phyloP scores from a whole-genome alignment of 1,284 basidiomycete genomes.

The Pseudomicrostroma phylloplanum region DNA sequence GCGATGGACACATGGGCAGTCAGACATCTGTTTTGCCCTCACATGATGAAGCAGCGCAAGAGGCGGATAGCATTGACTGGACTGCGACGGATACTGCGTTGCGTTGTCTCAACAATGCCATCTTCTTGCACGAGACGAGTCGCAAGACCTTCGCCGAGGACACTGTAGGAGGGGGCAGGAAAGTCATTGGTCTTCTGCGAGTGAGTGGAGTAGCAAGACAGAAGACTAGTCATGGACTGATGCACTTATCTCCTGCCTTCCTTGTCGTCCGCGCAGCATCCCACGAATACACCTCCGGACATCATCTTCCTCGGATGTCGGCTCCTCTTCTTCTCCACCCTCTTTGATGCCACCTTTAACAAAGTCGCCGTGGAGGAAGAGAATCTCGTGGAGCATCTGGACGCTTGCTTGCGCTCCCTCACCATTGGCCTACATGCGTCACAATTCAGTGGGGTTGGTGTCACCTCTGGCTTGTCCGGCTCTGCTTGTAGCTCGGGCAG shows the following conservation, averaged over 20 bases:
- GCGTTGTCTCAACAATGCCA: constrained; percentile 41
- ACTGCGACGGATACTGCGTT: constrained; percentile 28
- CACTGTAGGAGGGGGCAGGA: constrained; percentile 25
- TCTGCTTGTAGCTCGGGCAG: too few species aligned
- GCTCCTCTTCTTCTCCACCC: constrained; percentile 41
- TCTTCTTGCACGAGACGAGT: constrained; percentile 31
- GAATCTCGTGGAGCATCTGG: constrained; percentile 15
- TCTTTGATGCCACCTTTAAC: constrained; percentile 39
- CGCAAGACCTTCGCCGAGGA: constrained; percentile 23
- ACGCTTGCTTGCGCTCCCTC: not conserved
- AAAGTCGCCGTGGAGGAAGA: constrained; percentile 27
- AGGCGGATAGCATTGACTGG: not conserved
- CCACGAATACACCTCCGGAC: constrained; percentile 21
- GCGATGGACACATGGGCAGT: not conserved
- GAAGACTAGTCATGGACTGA: not conserved
- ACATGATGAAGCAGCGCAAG: constrained; percentile 6
- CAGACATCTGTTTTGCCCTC: not conserved
- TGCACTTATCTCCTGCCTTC: not conserved
- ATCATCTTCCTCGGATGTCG: constrained; percentile 35
- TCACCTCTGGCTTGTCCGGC: too few species aligned
- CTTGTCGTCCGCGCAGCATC: not conserved
- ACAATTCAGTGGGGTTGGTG: too few species aligned
- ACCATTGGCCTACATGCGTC: not conserved
- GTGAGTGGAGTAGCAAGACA: not conserved
- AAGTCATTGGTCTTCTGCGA: constrained; percentile 21